These are phyloP conservation scores for Uronychia binucleata DNA, from an alignment of 73 alveolate genomes.

Conservation along the genomic window DNA sequence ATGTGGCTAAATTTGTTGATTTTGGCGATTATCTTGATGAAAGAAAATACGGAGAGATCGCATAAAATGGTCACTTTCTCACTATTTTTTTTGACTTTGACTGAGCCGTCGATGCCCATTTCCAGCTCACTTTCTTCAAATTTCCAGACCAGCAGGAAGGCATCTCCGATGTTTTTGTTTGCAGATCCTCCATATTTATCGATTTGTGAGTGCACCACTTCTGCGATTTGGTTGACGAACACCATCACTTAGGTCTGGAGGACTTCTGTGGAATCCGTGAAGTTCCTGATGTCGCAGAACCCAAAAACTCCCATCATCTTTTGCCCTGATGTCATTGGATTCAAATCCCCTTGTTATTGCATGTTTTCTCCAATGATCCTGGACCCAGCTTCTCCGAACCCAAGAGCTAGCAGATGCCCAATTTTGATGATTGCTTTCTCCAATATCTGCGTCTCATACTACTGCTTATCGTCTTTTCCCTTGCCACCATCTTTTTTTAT, in stretches of 20 bases:
- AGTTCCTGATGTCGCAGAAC: conserved; percentile 88
- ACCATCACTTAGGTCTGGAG: conserved; percentile 76
- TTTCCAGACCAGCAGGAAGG: conserved; percentile 91
- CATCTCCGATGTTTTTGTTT: conserved; percentile 94
- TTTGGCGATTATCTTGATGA: conserved; percentile 88
- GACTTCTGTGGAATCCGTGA: conserved; percentile 90
- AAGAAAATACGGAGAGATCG: conserved; percentile 85
- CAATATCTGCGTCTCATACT: background rate
- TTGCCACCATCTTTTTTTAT: conserved; percentile 3
- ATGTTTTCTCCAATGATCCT: conserved; percentile 16
- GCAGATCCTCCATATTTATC: conserved; percentile 92
- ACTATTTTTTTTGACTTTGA: conserved; percentile 45
- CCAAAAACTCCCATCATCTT: conserved; percentile 86
- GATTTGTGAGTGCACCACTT: conserved; percentile 80
- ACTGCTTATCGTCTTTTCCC: background rate
- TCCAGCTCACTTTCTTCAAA: conserved; percentile 60
- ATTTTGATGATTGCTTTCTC: conserved; percentile 30
- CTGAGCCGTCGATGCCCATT: conserved; percentile 29
- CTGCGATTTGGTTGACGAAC: conserved; percentile 90
- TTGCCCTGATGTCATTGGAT: conserved; percentile 57
- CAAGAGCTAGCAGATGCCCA: conserved; percentile 22
- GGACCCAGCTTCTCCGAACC: conserved; percentile 13
- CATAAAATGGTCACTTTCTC: conserved; percentile 38
- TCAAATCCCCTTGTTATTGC: conserved; percentile 34
- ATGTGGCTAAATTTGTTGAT: conserved; percentile 82